A percentile compares a stretch with the other conserved stretches of the same genome.
Evolutionary conservation across 139 green algal species (phyloP).

Genomic region (Chlamydomonas incerta): DNA sequence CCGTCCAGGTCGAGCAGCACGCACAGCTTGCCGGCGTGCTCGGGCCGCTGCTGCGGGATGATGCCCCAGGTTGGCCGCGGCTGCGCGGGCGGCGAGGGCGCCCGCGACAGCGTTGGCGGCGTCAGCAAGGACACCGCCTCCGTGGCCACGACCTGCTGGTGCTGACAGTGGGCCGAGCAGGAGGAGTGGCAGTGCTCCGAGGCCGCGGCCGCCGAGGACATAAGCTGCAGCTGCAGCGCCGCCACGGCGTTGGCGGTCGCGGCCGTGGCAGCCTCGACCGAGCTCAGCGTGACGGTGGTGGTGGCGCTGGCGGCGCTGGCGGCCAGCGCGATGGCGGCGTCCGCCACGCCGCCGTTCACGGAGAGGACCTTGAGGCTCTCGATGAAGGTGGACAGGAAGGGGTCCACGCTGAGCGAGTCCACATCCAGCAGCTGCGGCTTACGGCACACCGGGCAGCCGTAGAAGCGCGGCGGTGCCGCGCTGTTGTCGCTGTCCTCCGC

Average conservation of each 20-base stretch:
- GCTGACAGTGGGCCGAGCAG: neutral
- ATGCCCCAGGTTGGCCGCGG: constrained; percentile 42
- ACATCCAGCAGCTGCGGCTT: constrained; percentile 81
- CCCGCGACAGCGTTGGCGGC: too few relatives aligned
- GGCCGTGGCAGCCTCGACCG: neutral
- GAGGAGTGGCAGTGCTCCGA: too few relatives aligned
- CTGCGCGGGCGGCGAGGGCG: neutral
- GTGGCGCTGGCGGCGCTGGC: neutral
- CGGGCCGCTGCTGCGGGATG: constrained; percentile 49
- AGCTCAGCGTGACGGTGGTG: neutral
- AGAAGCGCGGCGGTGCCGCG: constrained; percentile 50
- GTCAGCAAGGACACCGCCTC: neutral
- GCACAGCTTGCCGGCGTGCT: constrained; percentile 65
- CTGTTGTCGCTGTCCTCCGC: constrained; percentile 11
- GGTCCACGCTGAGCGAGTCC: constrained; percentile 80
- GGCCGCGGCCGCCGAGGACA: too few relatives aligned
- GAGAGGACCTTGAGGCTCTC: constrained; percentile 61
- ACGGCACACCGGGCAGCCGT: constrained; percentile 85
- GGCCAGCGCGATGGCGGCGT: neutral
- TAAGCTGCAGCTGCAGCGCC: too few relatives aligned
- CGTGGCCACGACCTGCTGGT: too few relatives aligned
- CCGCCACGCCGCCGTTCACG: neutral
- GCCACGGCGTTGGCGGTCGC: neutral
- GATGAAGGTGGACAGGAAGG: constrained; percentile 75
- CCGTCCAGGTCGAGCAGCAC: constrained; percentile 93